Conservation (phyloP, 768 basidiomycete species). For the Dendrothele bispora region DNA sequence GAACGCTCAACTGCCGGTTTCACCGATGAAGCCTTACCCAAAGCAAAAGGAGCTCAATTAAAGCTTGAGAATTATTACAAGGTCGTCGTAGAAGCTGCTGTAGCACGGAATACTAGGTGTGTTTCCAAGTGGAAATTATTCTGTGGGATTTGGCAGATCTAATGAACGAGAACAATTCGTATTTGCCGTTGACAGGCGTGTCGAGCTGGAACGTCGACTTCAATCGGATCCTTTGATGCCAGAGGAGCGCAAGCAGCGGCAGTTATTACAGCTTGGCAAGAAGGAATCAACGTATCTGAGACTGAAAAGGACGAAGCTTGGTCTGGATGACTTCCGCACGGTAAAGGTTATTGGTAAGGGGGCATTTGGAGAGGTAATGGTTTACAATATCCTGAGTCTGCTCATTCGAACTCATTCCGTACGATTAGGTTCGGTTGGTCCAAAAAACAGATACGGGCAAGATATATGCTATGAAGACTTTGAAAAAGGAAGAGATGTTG, state of each 20-base stretch:
- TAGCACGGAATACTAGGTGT: constrained; percentile 90
- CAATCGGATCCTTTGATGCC: constrained; percentile 66
- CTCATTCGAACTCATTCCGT: constrained; percentile 2
- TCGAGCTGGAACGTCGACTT: constrained; percentile 82
- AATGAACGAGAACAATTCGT: constrained; percentile 1
- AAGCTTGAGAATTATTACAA: constrained; percentile 98
- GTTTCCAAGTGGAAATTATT: too few species aligned
- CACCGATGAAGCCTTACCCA: constrained; percentile 77
- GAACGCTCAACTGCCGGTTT: constrained; percentile 76
- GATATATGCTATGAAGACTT: constrained; percentile 98
- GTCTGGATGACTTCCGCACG: constrained; percentile 90
- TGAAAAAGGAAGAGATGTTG: constrained; percentile 98
- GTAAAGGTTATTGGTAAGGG: constrained; percentile 99
- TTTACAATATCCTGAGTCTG: neutral
- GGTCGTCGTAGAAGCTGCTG: constrained; percentile 92
- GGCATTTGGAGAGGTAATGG: constrained; percentile 91
- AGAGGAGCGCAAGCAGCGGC: constrained; percentile 85
- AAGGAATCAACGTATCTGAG: constrained; percentile 90
- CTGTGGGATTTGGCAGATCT: constrained; percentile 6
- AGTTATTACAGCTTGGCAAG: constrained; percentile 79
- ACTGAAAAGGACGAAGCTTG: constrained; percentile 79
- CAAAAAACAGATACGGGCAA: constrained; percentile 97
- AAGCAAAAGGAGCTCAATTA: constrained; percentile 88
- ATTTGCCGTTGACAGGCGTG: constrained; percentile 55
- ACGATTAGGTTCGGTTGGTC: constrained; percentile 79